These are phyloP conservation scores for Cystobasidium tubakii DNA, from an alignment of 768 basidiomycete species.

Conservation along the genomic window DNA sequence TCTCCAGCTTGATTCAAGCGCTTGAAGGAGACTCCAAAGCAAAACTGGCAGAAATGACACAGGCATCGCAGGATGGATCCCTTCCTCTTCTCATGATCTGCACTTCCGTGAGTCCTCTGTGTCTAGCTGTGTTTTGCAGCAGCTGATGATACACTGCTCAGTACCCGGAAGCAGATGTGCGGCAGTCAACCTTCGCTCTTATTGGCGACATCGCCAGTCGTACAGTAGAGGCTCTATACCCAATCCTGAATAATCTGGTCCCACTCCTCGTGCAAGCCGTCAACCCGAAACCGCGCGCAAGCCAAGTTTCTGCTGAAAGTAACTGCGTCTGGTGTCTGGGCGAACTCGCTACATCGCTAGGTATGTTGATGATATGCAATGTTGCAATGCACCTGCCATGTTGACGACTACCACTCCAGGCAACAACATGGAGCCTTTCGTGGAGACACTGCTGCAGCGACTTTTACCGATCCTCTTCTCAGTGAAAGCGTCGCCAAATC, in stretches of 20 bases:
- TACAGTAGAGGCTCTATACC: conserved; percentile 77
- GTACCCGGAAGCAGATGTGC: conserved; percentile 89
- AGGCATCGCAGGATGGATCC: conserved; percentile 65
- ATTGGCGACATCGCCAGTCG: conserved; percentile 97
- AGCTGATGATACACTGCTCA: conserved; percentile 38
- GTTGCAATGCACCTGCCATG: too few relatives aligned
- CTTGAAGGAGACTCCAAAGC: conserved; percentile 57
- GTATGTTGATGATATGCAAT: background rate
- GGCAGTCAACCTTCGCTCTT: conserved; percentile 93
- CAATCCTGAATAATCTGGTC: conserved; percentile 82
- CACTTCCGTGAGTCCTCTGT: conserved; percentile 57
- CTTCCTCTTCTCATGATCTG: conserved; percentile 77
- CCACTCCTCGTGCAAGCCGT: conserved; percentile 79
- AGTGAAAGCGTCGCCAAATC: conserved; percentile 81
- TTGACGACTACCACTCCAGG: conserved; percentile 54
- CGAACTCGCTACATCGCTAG: conserved; percentile 75
- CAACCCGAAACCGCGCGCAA: conserved; percentile 83
- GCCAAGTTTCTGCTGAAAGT: conserved; percentile 93
- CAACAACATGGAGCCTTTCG: conserved; percentile 85
- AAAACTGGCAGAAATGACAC: conserved; percentile 68
- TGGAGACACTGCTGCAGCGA: conserved; percentile 73
- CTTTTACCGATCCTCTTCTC: conserved; percentile 88
- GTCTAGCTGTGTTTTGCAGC: background rate
- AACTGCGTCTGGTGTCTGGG: conserved; percentile 99
- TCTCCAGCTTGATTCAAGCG: conserved; percentile 92